Percentiles rank a stretch among this genome's conserved stretches.
phyloP scores from a whole-genome alignment of 2,329 filamentous ascomycete genomes.

The Cytospora schulzeri region DNA sequence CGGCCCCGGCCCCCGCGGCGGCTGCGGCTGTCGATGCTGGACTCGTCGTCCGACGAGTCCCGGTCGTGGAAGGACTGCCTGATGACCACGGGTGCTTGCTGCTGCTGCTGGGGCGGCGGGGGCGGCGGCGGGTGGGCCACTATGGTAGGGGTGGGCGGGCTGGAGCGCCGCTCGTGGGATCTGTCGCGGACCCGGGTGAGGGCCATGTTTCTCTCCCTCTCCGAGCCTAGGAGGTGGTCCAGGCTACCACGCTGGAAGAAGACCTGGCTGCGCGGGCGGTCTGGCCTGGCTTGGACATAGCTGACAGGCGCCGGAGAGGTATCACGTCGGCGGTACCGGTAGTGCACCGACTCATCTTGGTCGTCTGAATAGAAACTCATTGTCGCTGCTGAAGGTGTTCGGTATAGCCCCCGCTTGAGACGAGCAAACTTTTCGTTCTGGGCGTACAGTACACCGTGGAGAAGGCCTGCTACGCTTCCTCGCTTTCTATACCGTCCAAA shows the following conservation, averaged over 20 bases:
- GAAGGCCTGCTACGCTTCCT: conserved; percentile 1
- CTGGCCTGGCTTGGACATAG: conserved; percentile 47
- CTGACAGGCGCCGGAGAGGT: conserved; percentile 46
- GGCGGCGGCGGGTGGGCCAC: conserved; percentile 35
- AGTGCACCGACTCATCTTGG: conserved; percentile 55
- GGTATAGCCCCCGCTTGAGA: neutral
- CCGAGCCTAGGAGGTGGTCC: conserved; percentile 45
- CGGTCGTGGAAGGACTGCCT: conserved; percentile 52
- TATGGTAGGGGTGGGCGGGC: conserved; percentile 39
- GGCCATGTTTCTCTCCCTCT: conserved; percentile 47
- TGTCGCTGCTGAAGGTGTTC: neutral
- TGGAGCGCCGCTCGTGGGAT: conserved; percentile 50
- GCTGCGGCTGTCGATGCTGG: conserved; percentile 38
- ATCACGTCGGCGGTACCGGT: conserved; percentile 45
- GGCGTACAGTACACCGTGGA: neutral
- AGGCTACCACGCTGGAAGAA: conserved; percentile 44
- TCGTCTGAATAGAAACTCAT: conserved; percentile 52
- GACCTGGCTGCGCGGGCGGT: conserved; percentile 41
- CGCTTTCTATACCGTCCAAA: neutral
- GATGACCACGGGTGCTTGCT: conserved; percentile 54
- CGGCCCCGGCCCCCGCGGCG: conserved; percentile 36
- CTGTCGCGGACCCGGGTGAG: conserved; percentile 46
- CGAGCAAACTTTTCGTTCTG: neutral
- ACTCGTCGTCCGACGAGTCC: conserved; percentile 48
- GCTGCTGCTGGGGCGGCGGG: conserved; percentile 33